Evolutionary conservation across 2,329 filamentous ascomycete genomes (phyloP), one percentile per base, ranked within the genome.

Genomic region (Incumbomyces delicatus): DNA sequence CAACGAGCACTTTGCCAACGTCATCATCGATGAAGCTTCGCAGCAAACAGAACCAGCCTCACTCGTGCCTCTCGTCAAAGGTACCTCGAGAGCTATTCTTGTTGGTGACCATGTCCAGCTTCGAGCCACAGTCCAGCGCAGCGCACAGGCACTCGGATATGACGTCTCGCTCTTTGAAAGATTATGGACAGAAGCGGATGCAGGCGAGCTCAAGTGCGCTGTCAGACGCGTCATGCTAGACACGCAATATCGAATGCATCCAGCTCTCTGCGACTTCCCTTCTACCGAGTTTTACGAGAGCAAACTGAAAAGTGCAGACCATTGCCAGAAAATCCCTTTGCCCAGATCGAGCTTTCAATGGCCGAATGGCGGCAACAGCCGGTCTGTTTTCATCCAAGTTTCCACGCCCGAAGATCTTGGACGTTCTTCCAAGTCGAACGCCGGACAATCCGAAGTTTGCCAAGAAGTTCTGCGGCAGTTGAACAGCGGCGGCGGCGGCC

Each of bases 41-140:
- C 69, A 73, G 49, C 67, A 67, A 46, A 71, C 67, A 0, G 69
- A 73, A 47, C 63, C 69, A 0, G 62, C 57, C 1, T 65, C 64
- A 2, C 53, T 72, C 1, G 59, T 71, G 0, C 67, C 65, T 2
- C 57, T 71, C 57, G 27, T 41, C 8, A 31, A 41, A 27, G 39
- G 39, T 3, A 5, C 18, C 6, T 29, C 39, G n/a, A 64, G 63
- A 40, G 68, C 63, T 1, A 62, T 72, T 2, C 52, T 73, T 0
- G 69, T 73, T 1, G 69, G 69, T 1, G 69, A 73, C 41, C 69
- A 73, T 52, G 67, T 71, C 1, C 68, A 73, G 49, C 63, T 72
- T 3, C 61, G 67, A 13, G 67, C 70, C 0, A 71, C 66, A 0
- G 64, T 72, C 8, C 59, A 65, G 36, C 54, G 63, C 31, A 60